phyloP scores from a whole-genome alignment of 345 rosid species.

The Linum tenue region DNA sequence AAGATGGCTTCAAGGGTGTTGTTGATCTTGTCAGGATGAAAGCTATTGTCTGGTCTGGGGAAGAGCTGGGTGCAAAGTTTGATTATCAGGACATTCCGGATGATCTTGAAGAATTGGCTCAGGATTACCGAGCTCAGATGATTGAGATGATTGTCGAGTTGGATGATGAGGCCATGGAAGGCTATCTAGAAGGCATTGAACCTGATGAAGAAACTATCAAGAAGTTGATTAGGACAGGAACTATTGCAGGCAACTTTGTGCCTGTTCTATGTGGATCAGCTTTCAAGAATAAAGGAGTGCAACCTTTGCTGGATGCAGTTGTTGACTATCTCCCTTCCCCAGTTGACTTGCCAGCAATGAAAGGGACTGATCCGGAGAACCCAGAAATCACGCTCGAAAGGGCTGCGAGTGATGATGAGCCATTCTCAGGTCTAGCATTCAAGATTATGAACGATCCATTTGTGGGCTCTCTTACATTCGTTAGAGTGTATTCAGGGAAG shows the following conservation, averaged over 20 bases:
- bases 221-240: constrained; percentile 67
- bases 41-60: constrained; percentile 88
- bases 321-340: constrained; percentile 92
- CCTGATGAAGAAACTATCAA: constrained; percentile 82
- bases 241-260: constrained; percentile 61
- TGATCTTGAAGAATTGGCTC: constrained; percentile 70
- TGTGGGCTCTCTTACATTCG: constrained; percentile 91
- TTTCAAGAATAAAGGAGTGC: constrained; percentile 90
- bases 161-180: constrained; percentile 91
- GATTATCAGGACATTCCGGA: constrained; percentile 62
- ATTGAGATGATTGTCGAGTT: constrained; percentile 63
- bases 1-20: constrained; percentile 69
- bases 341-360: constrained; percentile 77
- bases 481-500: constrained; percentile 84
- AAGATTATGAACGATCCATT: constrained; percentile 96
- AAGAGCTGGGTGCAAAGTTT: constrained; percentile 94
- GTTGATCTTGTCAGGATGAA: constrained; percentile 84
- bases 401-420: constrained; percentile 67
- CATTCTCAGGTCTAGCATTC: constrained; percentile 86
- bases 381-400: constrained; percentile 50
- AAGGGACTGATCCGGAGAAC: constrained; percentile 83
- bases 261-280: constrained; percentile 93
- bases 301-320: constrained; percentile 89
- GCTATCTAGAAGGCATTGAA: constrained; percentile 82
- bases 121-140: constrained; percentile 60